Base-by-base conservation (phyloP, 2,329 filamentous ascomycete species). In the Aciculosporium take region DNA sequence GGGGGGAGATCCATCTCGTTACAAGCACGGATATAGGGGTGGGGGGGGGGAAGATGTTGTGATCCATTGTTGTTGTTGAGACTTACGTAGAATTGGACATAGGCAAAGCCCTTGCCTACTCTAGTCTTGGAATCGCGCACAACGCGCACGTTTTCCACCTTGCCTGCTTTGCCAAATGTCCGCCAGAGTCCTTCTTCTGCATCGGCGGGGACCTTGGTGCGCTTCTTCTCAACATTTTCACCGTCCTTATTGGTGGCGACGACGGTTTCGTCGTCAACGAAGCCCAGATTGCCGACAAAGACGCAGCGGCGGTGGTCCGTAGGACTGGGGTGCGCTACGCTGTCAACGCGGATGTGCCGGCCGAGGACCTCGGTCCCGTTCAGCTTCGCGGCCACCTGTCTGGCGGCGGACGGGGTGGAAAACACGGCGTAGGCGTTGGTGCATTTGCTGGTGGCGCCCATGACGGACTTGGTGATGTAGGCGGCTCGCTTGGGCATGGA, bases 391-490 rank as follows among this genome's bases (percentile, higher is more conserved):
- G 81, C 76, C 2, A 88, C 88, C 51, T 81, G 76, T 41, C 85
- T 78, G 10, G 86, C 87, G 3, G 84, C 85, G 7, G 75, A 66
- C 1, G 75, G 62, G 2, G 83, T 85, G 33, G 78, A 81, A 65
- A 91, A 95, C 37, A 98, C 87, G 24, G 74, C 85, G 57, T 98
- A 98, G 36, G 91, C 91, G 57, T 98, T 95, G 45, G 88, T 87
- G 47, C 84, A 93, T 54, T 84, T 85, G 1, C 89, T 91, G 1
- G 93, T 98, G 17, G 85, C 77, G 46, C 84, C 80, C 81, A 95
- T 89, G 44, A 96, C 69, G 20, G 87, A 80, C 58, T 88, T 87
- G 53, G 85, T 93, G 46, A 89, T 91, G 59, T 79, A 96, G 20
- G 91, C 84, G n/a, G 89, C 91, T 47, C 89, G 84, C 65, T 94